phyloP scores from a whole-genome alignment of 2,329 filamentous ascomycete species.

The Amauroascus niger region DNA sequence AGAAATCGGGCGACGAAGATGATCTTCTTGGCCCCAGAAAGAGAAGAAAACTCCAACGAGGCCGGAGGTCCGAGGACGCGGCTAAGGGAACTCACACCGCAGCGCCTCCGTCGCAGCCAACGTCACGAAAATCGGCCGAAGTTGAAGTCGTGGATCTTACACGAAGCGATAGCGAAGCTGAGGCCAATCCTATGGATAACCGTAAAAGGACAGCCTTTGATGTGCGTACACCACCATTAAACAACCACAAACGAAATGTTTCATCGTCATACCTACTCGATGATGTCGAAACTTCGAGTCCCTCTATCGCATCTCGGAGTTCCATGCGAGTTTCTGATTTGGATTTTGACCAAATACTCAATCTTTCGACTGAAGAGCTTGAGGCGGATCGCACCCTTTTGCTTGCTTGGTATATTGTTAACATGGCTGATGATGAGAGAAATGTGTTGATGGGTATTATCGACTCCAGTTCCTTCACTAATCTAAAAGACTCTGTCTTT shows the following conservation, averaged over 20 bases:
- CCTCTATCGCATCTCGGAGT: background rate
- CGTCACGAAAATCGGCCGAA: background rate
- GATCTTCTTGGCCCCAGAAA: background rate
- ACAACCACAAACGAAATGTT: slow-evolving; percentile 14
- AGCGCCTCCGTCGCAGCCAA: background rate
- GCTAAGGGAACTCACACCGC: background rate
- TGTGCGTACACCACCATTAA: slow-evolving; percentile 31
- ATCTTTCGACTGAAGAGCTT: slow-evolving; percentile 31
- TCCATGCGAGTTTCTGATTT: slow-evolving; percentile 17
- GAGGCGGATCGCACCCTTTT: slow-evolving; percentile 27
- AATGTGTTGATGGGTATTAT: background rate
- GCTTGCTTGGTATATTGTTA: slow-evolving; percentile 25
- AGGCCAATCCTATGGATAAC: slow-evolving; percentile 15
- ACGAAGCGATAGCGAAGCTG: slow-evolving; percentile 15
- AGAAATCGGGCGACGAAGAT: slow-evolving; percentile 4
- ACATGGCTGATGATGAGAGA: slow-evolving; percentile 19
- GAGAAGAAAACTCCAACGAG: background rate
- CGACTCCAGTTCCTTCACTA: background rate
- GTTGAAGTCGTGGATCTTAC: slow-evolving; percentile 31
- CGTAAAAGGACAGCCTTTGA: slow-evolving; percentile 13
- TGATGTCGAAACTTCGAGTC: background rate
- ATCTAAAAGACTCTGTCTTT: background rate
- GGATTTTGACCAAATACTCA: slow-evolving; percentile 24
- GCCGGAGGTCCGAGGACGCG: background rate
- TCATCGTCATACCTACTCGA: slow-evolving; percentile 2